A percentile compares a stretch with the other conserved stretches of the same genome.
Conservation (phyloP, 176 grass and related monocot genomes). For the Phyllostachys edulis region DNA sequence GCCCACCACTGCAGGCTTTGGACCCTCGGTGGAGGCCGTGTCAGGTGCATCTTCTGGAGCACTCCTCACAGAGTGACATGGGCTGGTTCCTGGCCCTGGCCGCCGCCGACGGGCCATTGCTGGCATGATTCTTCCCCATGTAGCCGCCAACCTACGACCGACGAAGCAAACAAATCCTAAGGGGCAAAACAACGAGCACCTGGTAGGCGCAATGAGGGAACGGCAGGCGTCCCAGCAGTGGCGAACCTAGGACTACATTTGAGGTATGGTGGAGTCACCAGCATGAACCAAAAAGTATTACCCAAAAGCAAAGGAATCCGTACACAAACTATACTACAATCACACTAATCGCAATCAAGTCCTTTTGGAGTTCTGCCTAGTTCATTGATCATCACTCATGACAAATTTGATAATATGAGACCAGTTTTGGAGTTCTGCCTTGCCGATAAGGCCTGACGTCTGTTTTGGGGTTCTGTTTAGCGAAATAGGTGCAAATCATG, state of each 20-base stretch:
- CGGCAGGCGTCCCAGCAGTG: too few relatives aligned
- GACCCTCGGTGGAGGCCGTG: constrained; percentile 36
- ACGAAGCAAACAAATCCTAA: neutral
- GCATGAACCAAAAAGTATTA: too few relatives aligned
- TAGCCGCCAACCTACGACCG: neutral
- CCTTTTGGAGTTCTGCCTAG: too few relatives aligned
- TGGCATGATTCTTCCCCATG: constrained; percentile 43
- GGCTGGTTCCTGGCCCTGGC: neutral
- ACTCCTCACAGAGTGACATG: constrained; percentile 55
- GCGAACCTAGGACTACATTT: too few relatives aligned
- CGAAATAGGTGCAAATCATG: neutral
- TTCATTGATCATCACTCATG: too few relatives aligned
- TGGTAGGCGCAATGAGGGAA: too few relatives aligned
- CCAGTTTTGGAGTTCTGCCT: neutral
- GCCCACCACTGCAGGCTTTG: constrained; percentile 44
- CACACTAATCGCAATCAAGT: too few relatives aligned
- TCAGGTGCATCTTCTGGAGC: constrained; percentile 38
- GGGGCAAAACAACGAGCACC: neutral
- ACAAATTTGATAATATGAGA: neutral
- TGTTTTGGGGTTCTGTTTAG: neutral
- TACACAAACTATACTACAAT: too few relatives aligned
- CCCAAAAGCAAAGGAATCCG: too few relatives aligned
- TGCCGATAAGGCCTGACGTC: neutral
- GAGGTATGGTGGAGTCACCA: too few relatives aligned
- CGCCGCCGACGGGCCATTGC: neutral